Evolutionary conservation across 495 filamentous ascomycete species (phyloP).

Genomic region (Viridothelium virens): DNA sequence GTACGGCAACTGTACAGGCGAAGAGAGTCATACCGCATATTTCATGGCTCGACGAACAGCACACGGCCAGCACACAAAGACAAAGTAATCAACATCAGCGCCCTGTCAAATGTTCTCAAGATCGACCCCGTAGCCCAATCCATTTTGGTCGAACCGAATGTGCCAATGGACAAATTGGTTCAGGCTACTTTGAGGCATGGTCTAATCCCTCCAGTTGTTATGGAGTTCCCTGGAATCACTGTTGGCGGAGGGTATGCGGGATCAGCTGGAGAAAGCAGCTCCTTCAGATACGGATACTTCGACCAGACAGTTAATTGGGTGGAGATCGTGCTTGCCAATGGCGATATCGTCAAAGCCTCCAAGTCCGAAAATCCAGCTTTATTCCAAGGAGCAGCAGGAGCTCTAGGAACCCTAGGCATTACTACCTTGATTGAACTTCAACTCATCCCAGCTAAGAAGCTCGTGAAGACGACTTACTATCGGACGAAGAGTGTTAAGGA

Average conservation of each 20-base stretch:
- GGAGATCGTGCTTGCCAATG: slow-evolving; percentile 50
- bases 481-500: slow-evolving; percentile 36
- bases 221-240: slow-evolving; percentile 55
- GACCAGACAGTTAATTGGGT: slow-evolving; percentile 43
- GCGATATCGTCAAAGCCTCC: slow-evolving; percentile 41
- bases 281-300: slow-evolving; percentile 52
- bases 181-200: slow-evolving; percentile 38
- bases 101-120: not conserved
- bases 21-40: slow-evolving; percentile 61
- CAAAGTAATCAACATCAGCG: slow-evolving; percentile 5
- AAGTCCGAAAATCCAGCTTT: slow-evolving; percentile 39
- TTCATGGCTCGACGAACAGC: slow-evolving; percentile 70
- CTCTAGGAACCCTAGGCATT: slow-evolving; percentile 48
- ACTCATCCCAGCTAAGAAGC: slow-evolving; percentile 41
- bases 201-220: slow-evolving; percentile 49
- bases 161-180: slow-evolving; percentile 46
- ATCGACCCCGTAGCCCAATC: not conserved
- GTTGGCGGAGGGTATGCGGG: slow-evolving; percentile 51
- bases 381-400: slow-evolving; percentile 47
- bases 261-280: slow-evolving; percentile 48
- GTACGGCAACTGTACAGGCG: slow-evolving; percentile 51
- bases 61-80: slow-evolving; percentile 44
- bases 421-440: slow-evolving; percentile 47
- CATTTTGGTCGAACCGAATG: slow-evolving; percentile 44
- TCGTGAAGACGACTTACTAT: slow-evolving; percentile 46